Base-by-base conservation (phyloP, 225 moss, liverwort and hornwort genomes). In the Physcomitrium patens region DNA sequence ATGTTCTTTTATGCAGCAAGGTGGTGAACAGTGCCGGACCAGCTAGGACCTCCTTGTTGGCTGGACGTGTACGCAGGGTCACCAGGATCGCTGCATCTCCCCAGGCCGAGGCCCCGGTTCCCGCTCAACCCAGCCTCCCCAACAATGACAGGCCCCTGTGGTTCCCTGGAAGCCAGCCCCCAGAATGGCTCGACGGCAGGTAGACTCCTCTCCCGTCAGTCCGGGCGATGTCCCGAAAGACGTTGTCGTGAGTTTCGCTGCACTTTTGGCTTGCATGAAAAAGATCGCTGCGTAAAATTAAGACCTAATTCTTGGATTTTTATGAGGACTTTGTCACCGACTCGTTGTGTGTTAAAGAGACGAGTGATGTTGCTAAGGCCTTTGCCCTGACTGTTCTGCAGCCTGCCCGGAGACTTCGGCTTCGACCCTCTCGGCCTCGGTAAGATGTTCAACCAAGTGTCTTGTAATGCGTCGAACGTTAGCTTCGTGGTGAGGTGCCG, bases 401-500 rank as follows among this genome's bases (percentile, higher is more conserved):
- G 80, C 74, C 90, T 92, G 9, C 96, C 96, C 9, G 96, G 77
- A 27, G 93, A 96, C 84, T 96, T 78, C 67, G 96, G 96, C 23
- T 96, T 96, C 82, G 96, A 96, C 66, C 96, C 96, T 18, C 86
- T 94, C 0, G 90, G 84, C 22, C 90, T 96, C 0, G 92, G 96
- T 96, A 68, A 20, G 81, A 3, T 1, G 22, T 12, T 2, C 10
- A 31, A 57, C 19, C 20, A 28, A 9, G 11, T 8, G 23, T 43
- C 37, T 64, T 42, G 7, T 8, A 10, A 12, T 13, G 48, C 19
- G 13, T 1, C 17, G 50, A 16, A 45, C n/a, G 31, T 9, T 15
- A 20, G 0, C 31, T n/a, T n/a, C 18, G 37, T 2, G 10, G 26
- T 0, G 27, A 2, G 6, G 41, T 19, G 31, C 1, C 7, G 31